phyloP scores from a whole-genome alignment of 106 monocot species.

The Acorus calamus region DNA sequence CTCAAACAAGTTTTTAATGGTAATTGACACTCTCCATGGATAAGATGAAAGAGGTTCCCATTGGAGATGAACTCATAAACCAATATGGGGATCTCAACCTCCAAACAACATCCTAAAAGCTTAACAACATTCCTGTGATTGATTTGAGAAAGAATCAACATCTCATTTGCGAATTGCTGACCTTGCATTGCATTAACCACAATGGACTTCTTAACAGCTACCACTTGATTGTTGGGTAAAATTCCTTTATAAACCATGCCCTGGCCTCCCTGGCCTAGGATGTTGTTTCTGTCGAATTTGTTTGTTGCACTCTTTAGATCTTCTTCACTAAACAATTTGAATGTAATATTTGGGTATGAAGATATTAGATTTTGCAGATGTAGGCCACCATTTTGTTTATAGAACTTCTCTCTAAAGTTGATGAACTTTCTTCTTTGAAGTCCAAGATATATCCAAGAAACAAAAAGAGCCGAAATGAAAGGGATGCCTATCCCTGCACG shows the following conservation, averaged over 20 bases:
- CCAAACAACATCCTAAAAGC: slow-evolving; percentile 28
- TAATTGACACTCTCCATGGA: background rate
- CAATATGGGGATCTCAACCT: slow-evolving; percentile 21
- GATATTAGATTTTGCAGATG: slow-evolving; percentile 16
- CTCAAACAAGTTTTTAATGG: slow-evolving; percentile 9
- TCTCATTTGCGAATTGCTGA: slow-evolving; percentile 31
- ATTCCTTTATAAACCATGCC: slow-evolving; percentile 27
- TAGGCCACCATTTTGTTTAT: slow-evolving; percentile 11
- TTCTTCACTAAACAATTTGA: slow-evolving; percentile 15
- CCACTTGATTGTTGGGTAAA: background rate
- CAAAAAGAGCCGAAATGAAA: background rate
- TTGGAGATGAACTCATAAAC: slow-evolving; percentile 26
- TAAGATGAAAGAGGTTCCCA: slow-evolving; percentile 12
- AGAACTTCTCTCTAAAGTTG: slow-evolving; percentile 6
- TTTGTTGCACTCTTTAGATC: slow-evolving; percentile 23
- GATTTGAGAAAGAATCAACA: slow-evolving; percentile 20
- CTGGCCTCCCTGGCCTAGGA: slow-evolving; percentile 17
- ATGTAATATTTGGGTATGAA: background rate
- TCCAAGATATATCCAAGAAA: background rate
- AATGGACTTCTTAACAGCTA: slow-evolving; percentile 22
- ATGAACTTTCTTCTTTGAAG: slow-evolving; percentile 4
- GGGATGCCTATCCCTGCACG: slow-evolving; percentile 11
- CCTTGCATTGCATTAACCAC: slow-evolving; percentile 5
- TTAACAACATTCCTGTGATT: slow-evolving; percentile 19
- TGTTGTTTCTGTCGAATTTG: slow-evolving; percentile 5